Evolutionary conservation across 768 basidiomycete genomes (phyloP).

Genomic region (Peribolospora baueri): DNA sequence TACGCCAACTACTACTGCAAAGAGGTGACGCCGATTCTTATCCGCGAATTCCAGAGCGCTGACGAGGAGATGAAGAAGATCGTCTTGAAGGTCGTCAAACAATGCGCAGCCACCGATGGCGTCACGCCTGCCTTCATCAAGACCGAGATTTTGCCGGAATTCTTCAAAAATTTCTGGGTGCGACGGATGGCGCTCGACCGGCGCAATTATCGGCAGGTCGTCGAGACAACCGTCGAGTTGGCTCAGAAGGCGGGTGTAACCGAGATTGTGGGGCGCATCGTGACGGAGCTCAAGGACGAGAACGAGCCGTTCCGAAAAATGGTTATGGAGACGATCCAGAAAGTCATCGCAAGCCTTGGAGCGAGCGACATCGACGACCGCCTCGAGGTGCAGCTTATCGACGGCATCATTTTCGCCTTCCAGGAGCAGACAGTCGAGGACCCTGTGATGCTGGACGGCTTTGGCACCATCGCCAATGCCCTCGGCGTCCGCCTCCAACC

Average conservation of each 20-base stretch:
- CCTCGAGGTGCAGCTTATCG: slow-evolving; percentile 75
- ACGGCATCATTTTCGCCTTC: slow-evolving; percentile 98
- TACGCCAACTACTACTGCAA: slow-evolving; percentile 98
- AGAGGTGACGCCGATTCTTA: slow-evolving; percentile 86
- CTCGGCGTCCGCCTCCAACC: slow-evolving; percentile 90
- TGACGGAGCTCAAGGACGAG: slow-evolving; percentile 60
- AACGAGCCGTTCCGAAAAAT: slow-evolving; percentile 43
- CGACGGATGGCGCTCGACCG: slow-evolving; percentile 71
- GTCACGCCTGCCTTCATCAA: slow-evolving; percentile 89
- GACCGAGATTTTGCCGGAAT: slow-evolving; percentile 91
- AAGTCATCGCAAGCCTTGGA: slow-evolving; percentile 74
- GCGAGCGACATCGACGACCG: slow-evolving; percentile 96
- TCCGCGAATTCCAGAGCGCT: slow-evolving; percentile 59
- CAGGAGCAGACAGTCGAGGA: slow-evolving; percentile 98
- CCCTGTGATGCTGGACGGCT: slow-evolving; percentile 96
- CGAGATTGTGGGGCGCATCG: slow-evolving; percentile 72
- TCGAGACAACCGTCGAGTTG: slow-evolving; percentile 94
- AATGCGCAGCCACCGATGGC: slow-evolving; percentile 94
- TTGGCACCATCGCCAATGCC: slow-evolving; percentile 90
- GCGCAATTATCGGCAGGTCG: slow-evolving; percentile 86
- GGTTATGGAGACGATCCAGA: slow-evolving; percentile 99
- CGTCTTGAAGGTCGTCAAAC: slow-evolving; percentile 94
- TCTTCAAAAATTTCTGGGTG: slow-evolving; percentile 97
- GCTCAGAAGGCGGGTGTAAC: slow-evolving; percentile 92
- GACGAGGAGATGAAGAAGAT: slow-evolving; percentile 99